Conservation (phyloP, 2,329 filamentous ascomycete genomes). For the Lasiodiplodia gonubiensis region DNA sequence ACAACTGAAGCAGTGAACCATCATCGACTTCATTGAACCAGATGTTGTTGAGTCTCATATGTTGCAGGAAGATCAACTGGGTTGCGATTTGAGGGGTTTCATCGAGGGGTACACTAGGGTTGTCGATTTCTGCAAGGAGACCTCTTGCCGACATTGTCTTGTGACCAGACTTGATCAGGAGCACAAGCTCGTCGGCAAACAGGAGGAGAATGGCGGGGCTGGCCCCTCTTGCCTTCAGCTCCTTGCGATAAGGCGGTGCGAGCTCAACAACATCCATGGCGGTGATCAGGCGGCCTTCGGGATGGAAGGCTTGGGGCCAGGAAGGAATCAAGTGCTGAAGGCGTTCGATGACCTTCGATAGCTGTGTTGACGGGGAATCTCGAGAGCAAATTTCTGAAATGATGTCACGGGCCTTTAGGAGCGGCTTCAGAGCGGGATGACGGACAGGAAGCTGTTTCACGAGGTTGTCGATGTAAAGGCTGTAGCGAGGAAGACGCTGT, state of each 20-base stretch:
- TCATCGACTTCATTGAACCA: conserved; percentile 68
- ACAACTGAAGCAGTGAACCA: conserved; percentile 26
- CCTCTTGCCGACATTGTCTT: conserved; percentile 73
- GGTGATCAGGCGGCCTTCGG: conserved; percentile 77
- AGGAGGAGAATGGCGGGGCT: conserved; percentile 74
- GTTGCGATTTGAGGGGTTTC: conserved; percentile 28
- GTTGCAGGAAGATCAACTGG: conserved; percentile 77
- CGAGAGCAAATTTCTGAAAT: conserved; percentile 97
- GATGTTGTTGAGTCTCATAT: conserved; percentile 71
- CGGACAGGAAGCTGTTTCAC: conserved; percentile 81
- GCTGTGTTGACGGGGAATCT: conserved; percentile 72
- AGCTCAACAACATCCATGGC: conserved; percentile 82
- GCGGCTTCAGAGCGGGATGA: conserved; percentile 80
- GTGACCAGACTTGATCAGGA: conserved; percentile 73
- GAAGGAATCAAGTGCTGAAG: conserved; percentile 76
- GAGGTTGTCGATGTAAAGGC: conserved; percentile 95
- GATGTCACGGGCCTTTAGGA: conserved; percentile 89
- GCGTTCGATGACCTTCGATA: conserved; percentile 74
- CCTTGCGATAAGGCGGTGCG: conserved; percentile 69
- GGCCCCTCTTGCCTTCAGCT: conserved; percentile 48
- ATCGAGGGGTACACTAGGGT: conserved; percentile 63
- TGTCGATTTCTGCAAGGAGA: conserved; percentile 83
- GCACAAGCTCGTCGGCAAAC: conserved; percentile 80
- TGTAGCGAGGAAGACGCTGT: conserved; percentile 91
- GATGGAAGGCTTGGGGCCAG: conserved; percentile 75